Conservation (phyloP, 495 filamentous ascomycete genomes). For the Lepidopterella palustris region DNA sequence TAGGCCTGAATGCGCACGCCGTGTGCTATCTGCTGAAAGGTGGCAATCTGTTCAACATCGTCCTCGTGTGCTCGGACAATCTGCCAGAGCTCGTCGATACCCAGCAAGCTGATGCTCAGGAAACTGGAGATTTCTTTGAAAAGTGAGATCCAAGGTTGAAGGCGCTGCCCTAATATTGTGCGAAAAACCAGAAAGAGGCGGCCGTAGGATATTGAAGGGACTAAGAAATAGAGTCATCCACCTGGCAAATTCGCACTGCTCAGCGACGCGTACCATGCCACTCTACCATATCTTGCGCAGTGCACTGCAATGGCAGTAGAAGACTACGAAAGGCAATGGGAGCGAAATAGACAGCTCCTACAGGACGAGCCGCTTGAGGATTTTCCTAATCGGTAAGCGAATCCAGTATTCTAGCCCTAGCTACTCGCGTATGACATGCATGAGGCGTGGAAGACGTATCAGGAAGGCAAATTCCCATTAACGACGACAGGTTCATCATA, state of each 20-base stretch:
- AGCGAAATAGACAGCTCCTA: conserved; percentile 46
- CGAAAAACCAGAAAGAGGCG: conserved; percentile 11
- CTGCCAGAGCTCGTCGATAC: conserved; percentile 8
- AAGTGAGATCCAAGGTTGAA: conserved; percentile 10
- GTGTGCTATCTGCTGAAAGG: conserved; percentile 12
- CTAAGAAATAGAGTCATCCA: conserved; percentile 9
- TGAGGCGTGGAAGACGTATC: conserved; percentile 13
- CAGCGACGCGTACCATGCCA: conserved; percentile 42
- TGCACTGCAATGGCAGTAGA: conserved; percentile 17
- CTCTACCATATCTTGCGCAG: conserved; percentile 58
- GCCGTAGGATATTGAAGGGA: conserved; percentile 9
- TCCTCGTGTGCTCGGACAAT: conserved; percentile 6
- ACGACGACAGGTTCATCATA: background rate
- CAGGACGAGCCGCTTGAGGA: conserved; percentile 28
- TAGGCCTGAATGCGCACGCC: conserved; percentile 6
- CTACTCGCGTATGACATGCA: conserved; percentile 15
- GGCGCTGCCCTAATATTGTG: conserved; percentile 7
- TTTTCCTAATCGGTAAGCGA: conserved; percentile 10
- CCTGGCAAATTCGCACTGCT: conserved; percentile 16
- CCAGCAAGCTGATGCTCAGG: conserved; percentile 4
- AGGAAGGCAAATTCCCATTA: conserved; percentile 5
- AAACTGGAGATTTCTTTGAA: conserved; percentile 10
- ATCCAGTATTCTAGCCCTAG: conserved; percentile 10
- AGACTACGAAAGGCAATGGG: conserved; percentile 50
- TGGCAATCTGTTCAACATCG: conserved; percentile 10